phyloP scores from a whole-genome alignment of 2,329 filamentous ascomycete genomes.

The Clonostachys rhizophaga region DNA sequence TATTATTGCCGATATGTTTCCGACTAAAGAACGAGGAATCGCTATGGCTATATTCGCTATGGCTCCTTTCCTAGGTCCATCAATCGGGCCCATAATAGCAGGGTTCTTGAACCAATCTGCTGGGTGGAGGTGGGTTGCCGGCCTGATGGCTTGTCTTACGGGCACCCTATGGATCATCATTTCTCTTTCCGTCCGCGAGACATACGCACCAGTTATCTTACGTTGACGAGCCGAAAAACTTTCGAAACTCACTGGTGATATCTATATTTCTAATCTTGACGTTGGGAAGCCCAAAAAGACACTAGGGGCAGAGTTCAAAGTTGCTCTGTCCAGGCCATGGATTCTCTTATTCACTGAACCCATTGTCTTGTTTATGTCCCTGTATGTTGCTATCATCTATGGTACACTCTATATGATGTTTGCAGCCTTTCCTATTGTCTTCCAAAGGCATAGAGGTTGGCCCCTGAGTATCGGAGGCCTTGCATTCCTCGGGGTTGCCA shows the following conservation, averaged over 20 bases:
- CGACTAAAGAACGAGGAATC: constrained; percentile 41
- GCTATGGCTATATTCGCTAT: constrained; percentile 61
- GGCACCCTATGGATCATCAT: constrained; percentile 45
- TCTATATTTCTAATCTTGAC: constrained; percentile 44
- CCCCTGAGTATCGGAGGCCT: constrained; percentile 44
- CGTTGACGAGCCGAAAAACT: constrained; percentile 38
- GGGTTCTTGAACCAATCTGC: constrained; percentile 50
- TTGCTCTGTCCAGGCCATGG: constrained; percentile 53
- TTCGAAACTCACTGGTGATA: constrained; percentile 39
- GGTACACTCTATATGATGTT: constrained; percentile 44
- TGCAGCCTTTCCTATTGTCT: constrained; percentile 48
- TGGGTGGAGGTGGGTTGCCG: constrained; percentile 57
- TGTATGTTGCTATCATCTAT: constrained; percentile 53
- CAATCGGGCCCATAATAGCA: constrained; percentile 51
- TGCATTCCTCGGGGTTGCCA: constrained; percentile 53
- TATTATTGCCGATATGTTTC: constrained; percentile 57
- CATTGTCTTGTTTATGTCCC: constrained; percentile 52
- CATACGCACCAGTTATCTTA: constrained; percentile 46
- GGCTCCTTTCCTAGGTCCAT: constrained; percentile 56
- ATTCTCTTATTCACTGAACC: constrained; percentile 56
- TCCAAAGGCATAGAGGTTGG: constrained; percentile 46
- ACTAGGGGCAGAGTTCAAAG: constrained; percentile 31
- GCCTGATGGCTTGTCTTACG: constrained; percentile 50
- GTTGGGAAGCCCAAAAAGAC: constrained; percentile 1
- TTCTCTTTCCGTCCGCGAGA: constrained; percentile 41